Conservation (phyloP, 345 rosid species). For the Salix udensis region DNA sequence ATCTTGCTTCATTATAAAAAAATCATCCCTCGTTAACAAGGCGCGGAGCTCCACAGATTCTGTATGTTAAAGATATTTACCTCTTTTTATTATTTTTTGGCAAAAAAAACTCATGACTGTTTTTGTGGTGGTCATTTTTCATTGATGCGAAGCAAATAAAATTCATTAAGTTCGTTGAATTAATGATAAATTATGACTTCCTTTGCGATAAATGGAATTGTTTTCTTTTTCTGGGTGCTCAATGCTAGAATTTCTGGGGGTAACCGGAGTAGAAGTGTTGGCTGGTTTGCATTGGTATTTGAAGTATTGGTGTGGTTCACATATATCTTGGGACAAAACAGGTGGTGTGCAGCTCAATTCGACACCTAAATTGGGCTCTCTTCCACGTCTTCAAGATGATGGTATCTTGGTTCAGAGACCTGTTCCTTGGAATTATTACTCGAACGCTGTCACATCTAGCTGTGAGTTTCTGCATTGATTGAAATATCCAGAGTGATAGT, state of each 20-base stretch:
- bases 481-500: not conserved
- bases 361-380: constrained; percentile 40
- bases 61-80: constrained; percentile 24
- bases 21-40: constrained; percentile 33
- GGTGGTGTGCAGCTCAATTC: constrained; percentile 55
- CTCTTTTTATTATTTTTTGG: not conserved
- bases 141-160: no score
- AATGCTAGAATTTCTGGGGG: constrained; percentile 50
- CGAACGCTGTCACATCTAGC: constrained; percentile 77
- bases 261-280: constrained; percentile 56
- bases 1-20: constrained; percentile 43
- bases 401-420: constrained; percentile 51
- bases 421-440: constrained; percentile 67
- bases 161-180: no score
- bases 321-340: constrained; percentile 69
- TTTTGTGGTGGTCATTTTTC: not conserved
- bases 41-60: constrained; percentile 38
- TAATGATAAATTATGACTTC: no score
- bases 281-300: constrained; percentile 73
- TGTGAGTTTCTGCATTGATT: constrained; percentile 39
- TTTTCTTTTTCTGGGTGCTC: constrained; percentile 18
- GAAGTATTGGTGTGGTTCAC: constrained; percentile 58
- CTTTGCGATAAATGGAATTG: not conserved
- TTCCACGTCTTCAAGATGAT: constrained; percentile 49
- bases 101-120: not conserved